Evolutionary conservation across 1,284 basidiomycete genomes (phyloP), one percentile per base, ranked within the genome.

Genomic region (Rhodotorula sp.): DNA sequence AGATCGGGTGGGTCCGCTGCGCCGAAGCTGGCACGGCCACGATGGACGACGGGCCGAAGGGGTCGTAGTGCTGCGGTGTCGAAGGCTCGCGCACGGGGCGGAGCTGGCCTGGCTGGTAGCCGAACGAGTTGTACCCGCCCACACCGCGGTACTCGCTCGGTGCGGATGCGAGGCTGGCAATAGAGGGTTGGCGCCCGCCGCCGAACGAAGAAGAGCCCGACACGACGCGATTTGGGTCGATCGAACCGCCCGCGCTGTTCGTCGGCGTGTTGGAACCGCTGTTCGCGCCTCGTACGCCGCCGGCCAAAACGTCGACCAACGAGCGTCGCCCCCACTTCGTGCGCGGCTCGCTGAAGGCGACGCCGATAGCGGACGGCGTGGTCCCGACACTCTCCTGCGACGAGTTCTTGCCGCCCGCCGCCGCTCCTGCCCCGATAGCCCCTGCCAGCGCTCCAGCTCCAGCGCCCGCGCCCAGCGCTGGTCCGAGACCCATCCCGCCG

Each of bases 311-410:
- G 41, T 73, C 74, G 50, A 71, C 61, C 19, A 73, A 66, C 17
- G 71, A 73, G 19, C 71, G 45, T 1, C 73, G 61, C 1, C 73
- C 73, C 73, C 73, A 74, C 45, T 62, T 62, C 5, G 73, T 68
- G n/a, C 73, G 52, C 4, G 73, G 73, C 61, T 74, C 70, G 52
- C 65, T 66, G 45, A 70, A 65, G 19, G 73, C 73, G 10, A 74
- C 73, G 14, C 73, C 73, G 61, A 74, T 74, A 8, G 71, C 71
- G 1, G 71, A 72, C 17, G 67, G 71, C 2, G 71, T 72, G 23
- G 73, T 72, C 14, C 52, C 71, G 41, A 75, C 57, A 23, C 53
- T 65, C 49, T 68, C 71, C 48, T 61, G 61, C 48, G 74, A 70
- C 19, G 17, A 21, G 42, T 19, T 48, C 46, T 23, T 49, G 19